Conservation (phyloP, 306 rosid genomes). For the Vigna nakashimae region DNA sequence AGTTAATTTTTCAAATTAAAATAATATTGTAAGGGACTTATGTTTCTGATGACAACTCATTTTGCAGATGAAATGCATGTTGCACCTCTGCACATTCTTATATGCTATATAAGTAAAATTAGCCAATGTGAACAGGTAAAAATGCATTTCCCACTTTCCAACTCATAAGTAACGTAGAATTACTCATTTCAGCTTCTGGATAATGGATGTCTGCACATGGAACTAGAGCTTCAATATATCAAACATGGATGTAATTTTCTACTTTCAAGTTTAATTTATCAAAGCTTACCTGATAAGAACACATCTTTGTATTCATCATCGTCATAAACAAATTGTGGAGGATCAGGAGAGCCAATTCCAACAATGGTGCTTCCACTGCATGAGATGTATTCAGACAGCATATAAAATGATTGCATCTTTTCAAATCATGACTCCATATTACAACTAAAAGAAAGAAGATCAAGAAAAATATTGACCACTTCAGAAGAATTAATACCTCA, state of each 20-base stretch:
- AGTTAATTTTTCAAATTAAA: background rate
- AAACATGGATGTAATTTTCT: background rate
- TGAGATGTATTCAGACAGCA: slow-evolving; percentile 45
- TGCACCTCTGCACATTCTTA: slow-evolving; percentile 15
- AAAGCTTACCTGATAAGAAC: slow-evolving; percentile 81
- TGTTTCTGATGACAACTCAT: background rate
- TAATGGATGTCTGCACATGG: slow-evolving; percentile 3
- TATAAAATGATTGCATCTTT: slow-evolving; percentile 26
- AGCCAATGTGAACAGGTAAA: background rate
- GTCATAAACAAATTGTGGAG: slow-evolving; percentile 87
- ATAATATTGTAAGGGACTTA: background rate
- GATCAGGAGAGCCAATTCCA: slow-evolving; percentile 96
- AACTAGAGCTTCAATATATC: slow-evolving; percentile 3
- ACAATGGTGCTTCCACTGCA: slow-evolving; percentile 99
- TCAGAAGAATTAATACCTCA: slow-evolving; percentile 1
- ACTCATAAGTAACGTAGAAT: background rate
- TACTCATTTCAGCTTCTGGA: slow-evolving; percentile 7
- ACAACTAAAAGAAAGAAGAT: background rate
- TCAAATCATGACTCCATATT: background rate
- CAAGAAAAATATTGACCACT: slow-evolving; percentile 16
- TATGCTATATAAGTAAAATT: background rate
- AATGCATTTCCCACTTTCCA: background rate
- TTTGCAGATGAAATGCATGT: background rate
- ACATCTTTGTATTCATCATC: slow-evolving; percentile 81
- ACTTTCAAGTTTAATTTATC: background rate